Evolutionary conservation across 2,329 filamentous ascomycete genomes (phyloP).

Genomic region (Monosporascus sp.): DNA sequence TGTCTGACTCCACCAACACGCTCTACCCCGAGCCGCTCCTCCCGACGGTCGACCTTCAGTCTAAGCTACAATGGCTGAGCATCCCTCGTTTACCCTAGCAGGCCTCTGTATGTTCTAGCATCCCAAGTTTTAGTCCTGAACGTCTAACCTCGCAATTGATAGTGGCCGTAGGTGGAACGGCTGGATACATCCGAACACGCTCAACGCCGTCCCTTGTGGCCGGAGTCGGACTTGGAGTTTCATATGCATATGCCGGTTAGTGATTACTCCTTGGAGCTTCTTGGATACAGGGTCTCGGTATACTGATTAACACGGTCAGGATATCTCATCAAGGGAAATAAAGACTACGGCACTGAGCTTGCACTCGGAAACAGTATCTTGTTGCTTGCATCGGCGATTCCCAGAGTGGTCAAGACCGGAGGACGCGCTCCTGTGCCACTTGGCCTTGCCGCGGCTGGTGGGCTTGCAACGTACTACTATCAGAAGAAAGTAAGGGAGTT

Average conservation of each 20-base stretch:
- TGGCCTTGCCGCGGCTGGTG: slow-evolving; percentile 27
- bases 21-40: too few relatives aligned
- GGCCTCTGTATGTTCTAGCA: slow-evolving; percentile 28
- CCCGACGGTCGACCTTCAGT: too few relatives aligned
- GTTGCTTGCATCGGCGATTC: slow-evolving; percentile 31
- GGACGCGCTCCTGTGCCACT: slow-evolving; percentile 32
- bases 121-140: neutral
- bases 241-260: slow-evolving; percentile 27
- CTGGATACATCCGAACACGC: slow-evolving; percentile 24
- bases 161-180: slow-evolving; percentile 29
- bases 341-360: slow-evolving; percentile 37
- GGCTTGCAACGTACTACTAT: slow-evolving; percentile 35
- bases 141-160: neutral
- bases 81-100: slow-evolving; percentile 36
- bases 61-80: slow-evolving; percentile 29
- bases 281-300: neutral
- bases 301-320: slow-evolving; percentile 17
- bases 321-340: slow-evolving; percentile 36
- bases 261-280: neutral
- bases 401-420: slow-evolving; percentile 33
- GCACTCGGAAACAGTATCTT: slow-evolving; percentile 35
- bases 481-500: slow-evolving; percentile 38
- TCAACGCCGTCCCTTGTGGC: slow-evolving; percentile 29
- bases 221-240: slow-evolving; percentile 25
- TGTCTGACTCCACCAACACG: too few relatives aligned